Evolutionary conservation across 495 filamentous ascomycete species (phyloP), one percentile per base, ranked within the genome.

Genomic region (Cladorrhinum samala): DNA sequence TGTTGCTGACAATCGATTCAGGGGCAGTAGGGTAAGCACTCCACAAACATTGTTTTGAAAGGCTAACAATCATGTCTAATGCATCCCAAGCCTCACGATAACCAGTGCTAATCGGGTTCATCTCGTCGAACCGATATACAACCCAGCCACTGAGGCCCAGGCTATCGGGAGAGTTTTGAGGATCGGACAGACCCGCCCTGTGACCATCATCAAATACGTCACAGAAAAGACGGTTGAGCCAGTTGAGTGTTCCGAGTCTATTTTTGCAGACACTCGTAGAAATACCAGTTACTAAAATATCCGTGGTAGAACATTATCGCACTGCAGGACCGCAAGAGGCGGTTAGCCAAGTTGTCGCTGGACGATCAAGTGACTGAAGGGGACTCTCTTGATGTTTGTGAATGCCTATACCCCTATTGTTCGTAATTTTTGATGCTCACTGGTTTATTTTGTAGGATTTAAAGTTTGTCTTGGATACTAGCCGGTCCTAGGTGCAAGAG

Each of bases 321-420:
- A 13, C n/a, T 46, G 14, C 44, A 46, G 25, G 44, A 46, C 2
- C 44, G 44, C 44, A 46, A 46, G 16, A 46, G 21, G 25, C 44
- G 23, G 7, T 13, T 46, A 7, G 44, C 44, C 21, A 25, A 30
- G 16, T n/a, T 46, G 2, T 33, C 44, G 3, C 44, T 46, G 11
- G 44, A 46, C n/a, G 23, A 46, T 21, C 20, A n/a, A 30, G 9
- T n/a, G 19, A 14, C 8, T 0, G 44, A 24, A 46, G 44, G 5
- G n/a, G 44, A 30, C 9, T 25, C 44, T n/a, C 19, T 33, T 30
- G 44, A 46, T 30, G 44, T 46, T 11, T n/a, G 44, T 46, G 27
- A 33, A 33, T 33, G 27, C 11, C 11, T 33, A 11, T 33, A 33
- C 27, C 11, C 6, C 5, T 11, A 33, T n/a, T n/a, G n/a, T n/a